Percentiles rank a stretch among this genome's conserved stretches.
These are phyloP conservation scores for Hypoxylon sp. DNA, from an alignment of 2,329 filamentous ascomycete genomes.

Conservation along the genomic window DNA sequence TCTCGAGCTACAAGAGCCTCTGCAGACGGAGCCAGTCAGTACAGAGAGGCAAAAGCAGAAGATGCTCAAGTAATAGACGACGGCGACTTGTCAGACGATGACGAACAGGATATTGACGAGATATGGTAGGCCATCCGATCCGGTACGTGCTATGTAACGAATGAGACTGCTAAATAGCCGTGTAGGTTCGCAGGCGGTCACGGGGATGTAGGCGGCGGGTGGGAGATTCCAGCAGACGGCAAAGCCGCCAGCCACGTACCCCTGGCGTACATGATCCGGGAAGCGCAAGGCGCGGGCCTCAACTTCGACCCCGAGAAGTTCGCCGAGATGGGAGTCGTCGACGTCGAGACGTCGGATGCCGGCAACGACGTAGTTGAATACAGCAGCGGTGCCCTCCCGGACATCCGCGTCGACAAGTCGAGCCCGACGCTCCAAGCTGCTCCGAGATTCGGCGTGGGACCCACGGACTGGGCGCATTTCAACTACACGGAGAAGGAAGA, in stretches of 20 bases:
- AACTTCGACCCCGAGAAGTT: slow-evolving; percentile 74
- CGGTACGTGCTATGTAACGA: background rate
- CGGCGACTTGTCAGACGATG: slow-evolving; percentile 54
- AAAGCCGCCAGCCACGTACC: slow-evolving; percentile 74
- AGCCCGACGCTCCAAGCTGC: slow-evolving; percentile 34
- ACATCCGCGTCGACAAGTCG: slow-evolving; percentile 48
- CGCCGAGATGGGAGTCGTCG: slow-evolving; percentile 69
- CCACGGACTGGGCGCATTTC: slow-evolving; percentile 30
- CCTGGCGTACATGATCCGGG: slow-evolving; percentile 74
- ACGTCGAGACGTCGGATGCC: slow-evolving; percentile 48
- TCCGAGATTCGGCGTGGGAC: background rate
- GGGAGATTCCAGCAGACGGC: slow-evolving; percentile 63
- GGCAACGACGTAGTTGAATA: slow-evolving; percentile 1
- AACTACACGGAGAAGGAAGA: slow-evolving; percentile 23
- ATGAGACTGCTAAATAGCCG: slow-evolving; percentile 7
- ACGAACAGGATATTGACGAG: slow-evolving; percentile 77
- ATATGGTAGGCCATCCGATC: slow-evolving; percentile 60
- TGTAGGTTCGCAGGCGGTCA: slow-evolving; percentile 74
- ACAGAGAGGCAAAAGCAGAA: slow-evolving; percentile 44
- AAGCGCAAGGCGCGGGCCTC: slow-evolving; percentile 71
- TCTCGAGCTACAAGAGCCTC: slow-evolving; percentile 42
- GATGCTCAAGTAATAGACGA: slow-evolving; percentile 46
- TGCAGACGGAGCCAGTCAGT: slow-evolving; percentile 16
- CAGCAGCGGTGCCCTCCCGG: slow-evolving; percentile 37
- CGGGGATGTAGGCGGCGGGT: slow-evolving; percentile 80